phyloP scores from a whole-genome alignment of 2,329 filamentous ascomycete genomes.

The Cytospora chrysosperma region DNA sequence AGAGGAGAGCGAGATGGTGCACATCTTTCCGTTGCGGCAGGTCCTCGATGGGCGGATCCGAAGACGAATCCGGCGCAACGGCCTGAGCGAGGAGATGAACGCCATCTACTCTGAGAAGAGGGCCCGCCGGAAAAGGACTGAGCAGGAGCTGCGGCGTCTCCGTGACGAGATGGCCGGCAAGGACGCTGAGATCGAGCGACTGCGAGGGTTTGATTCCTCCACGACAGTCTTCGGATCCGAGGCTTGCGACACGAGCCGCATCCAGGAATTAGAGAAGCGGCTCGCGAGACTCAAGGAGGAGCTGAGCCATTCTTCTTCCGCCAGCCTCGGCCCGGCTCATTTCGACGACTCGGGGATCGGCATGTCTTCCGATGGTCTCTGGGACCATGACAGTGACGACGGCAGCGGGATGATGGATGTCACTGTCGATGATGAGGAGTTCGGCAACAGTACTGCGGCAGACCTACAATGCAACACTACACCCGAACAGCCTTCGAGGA shows the following conservation, averaged over 20 bases:
- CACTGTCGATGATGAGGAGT: not conserved
- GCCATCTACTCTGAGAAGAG: conserved; percentile 48
- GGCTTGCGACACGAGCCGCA: conserved; percentile 5
- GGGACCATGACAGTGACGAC: conserved; percentile 9
- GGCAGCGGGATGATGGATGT: not conserved
- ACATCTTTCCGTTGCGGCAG: conserved; percentile 47
- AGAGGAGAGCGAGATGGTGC: conserved; percentile 36
- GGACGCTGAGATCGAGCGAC: conserved; percentile 53
- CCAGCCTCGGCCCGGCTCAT: not conserved
- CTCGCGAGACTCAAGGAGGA: conserved; percentile 2
- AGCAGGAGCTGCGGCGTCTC: conserved; percentile 49
- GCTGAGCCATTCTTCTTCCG: not conserved
- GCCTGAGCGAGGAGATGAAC: conserved; percentile 59
- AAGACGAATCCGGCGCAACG: conserved; percentile 55
- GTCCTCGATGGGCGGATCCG: conserved; percentile 57
- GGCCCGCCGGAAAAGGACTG: conserved; percentile 38
- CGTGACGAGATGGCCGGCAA: conserved; percentile 47
- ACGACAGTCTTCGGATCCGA: not conserved
- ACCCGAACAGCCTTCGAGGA: not conserved
- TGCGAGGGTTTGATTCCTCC: conserved; percentile 31
- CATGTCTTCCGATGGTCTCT: conserved; percentile 11
- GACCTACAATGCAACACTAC: conserved; percentile 8
- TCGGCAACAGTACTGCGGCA: conserved; percentile 5
- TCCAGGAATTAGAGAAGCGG: conserved; percentile 11
- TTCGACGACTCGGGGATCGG: conserved; percentile 15